phyloP scores from a whole-genome alignment of 306 rosid genomes.

The Delonix regia region DNA sequence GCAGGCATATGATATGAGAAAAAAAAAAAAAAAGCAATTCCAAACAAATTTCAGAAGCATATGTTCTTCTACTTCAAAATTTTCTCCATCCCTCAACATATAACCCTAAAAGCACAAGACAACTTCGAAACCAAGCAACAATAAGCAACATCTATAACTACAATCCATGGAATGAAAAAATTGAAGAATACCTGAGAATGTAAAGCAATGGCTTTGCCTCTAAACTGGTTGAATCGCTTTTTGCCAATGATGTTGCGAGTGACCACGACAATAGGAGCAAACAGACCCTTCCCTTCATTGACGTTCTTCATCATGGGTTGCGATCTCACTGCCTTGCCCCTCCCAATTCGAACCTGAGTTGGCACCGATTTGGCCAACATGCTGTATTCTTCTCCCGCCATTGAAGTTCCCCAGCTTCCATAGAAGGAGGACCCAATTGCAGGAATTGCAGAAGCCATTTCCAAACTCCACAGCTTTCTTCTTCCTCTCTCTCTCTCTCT shows the following conservation, averaged over 20 bases:
- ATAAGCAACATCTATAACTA: neutral
- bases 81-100: slow-evolving; percentile 5
- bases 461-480: neutral
- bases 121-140: neutral
- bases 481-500: no score
- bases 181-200: slow-evolving; percentile 81
- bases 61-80: neutral
- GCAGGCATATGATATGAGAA: neutral
- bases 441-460: slow-evolving; percentile 74
- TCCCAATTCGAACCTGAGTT: slow-evolving; percentile 57
- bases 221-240: slow-evolving; percentile 88
- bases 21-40: neutral
- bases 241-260: slow-evolving; percentile 78
- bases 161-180: neutral
- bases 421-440: slow-evolving; percentile 68
- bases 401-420: slow-evolving; percentile 80
- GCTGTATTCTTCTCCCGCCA: slow-evolving; percentile 71
- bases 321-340: slow-evolving; percentile 52
- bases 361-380: slow-evolving; percentile 55
- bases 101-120: neutral
- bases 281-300: slow-evolving; percentile 94
- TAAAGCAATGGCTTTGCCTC: slow-evolving; percentile 98
- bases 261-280: slow-evolving; percentile 85
- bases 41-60: neutral
- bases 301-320: slow-evolving; percentile 94